phyloP scores from a whole-genome alignment of 2,329 filamentous ascomycete genomes.

The Akanthomyces dipterigenus region DNA sequence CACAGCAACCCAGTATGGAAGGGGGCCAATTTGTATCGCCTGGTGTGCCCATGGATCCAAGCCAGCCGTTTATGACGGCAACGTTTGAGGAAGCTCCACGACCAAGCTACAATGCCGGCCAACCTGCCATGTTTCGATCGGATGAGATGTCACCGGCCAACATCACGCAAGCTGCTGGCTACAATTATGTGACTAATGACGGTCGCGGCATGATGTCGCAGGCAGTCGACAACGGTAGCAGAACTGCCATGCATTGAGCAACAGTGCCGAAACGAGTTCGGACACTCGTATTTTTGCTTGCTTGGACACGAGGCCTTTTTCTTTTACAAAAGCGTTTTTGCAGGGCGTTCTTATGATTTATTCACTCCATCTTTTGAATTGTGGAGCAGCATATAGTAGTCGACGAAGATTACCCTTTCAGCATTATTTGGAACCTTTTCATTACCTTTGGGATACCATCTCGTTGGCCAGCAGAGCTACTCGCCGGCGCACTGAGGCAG shows the following conservation, averaged over 20 bases:
- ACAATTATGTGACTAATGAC: constrained; percentile 30
- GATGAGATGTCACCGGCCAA: constrained; percentile 24
- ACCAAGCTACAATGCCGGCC: constrained; percentile 25
- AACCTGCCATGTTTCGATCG: constrained; percentile 27
- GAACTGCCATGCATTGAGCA: constrained; percentile 21
- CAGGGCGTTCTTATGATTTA: constrained; percentile 5
- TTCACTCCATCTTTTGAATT: not conserved
- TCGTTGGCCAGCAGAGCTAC: not conserved
- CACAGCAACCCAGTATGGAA: constrained; percentile 29
- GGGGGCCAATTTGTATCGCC: constrained; percentile 26
- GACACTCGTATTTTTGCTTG: not conserved
- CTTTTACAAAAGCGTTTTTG: constrained; percentile 1
- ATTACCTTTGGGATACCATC: not conserved
- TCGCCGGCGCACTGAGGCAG: not conserved
- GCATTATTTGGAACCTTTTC: constrained; percentile 3
- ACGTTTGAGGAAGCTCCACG: constrained; percentile 30
- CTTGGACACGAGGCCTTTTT: not conserved
- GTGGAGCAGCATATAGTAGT: not conserved
- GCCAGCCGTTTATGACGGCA: constrained; percentile 26
- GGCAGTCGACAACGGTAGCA: constrained; percentile 24
- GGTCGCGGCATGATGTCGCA: constrained; percentile 23
- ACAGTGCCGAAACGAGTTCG: not conserved
- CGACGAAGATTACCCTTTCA: not conserved
- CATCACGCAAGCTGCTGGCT: constrained; percentile 25
- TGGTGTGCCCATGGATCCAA: constrained; percentile 25